These are phyloP conservation scores for Stentor roeselii DNA, from an alignment of 73 alveolate species.

Conservation along the genomic window DNA sequence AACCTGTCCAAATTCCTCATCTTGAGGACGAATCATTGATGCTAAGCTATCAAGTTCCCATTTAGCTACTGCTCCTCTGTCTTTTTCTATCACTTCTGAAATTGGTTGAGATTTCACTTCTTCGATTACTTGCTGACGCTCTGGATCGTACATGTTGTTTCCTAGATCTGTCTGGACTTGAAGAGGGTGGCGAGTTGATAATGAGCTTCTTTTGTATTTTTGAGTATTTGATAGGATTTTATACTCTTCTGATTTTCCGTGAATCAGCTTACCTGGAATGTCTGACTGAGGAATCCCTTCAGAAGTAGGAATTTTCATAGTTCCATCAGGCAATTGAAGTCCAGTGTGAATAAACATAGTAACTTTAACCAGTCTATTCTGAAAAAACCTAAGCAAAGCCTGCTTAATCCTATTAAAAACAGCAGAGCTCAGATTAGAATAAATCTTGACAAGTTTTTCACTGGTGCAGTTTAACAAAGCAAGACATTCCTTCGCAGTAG, in stretches of 20 bases:
- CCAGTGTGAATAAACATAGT: slow-evolving; percentile 77
- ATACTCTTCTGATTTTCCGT: neutral
- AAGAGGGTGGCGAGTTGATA: neutral
- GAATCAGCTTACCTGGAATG: slow-evolving; percentile 57
- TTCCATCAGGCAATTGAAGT: slow-evolving; percentile 67
- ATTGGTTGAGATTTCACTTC: neutral
- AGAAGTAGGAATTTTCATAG: slow-evolving; percentile 38
- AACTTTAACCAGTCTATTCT: slow-evolving; percentile 87
- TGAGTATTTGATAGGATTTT: neutral
- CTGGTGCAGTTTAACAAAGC: slow-evolving; percentile 52
- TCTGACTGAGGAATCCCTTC: slow-evolving; percentile 47
- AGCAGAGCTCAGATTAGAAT: slow-evolving; percentile 60
- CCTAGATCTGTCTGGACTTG: neutral
- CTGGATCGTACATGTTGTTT: neutral
- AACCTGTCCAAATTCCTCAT: neutral
- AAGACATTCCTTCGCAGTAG: slow-evolving; percentile 56
- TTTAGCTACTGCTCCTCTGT: slow-evolving; percentile 12
- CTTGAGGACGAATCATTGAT: neutral
- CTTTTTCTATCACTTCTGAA: neutral
- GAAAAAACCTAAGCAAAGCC: slow-evolving; percentile 69
- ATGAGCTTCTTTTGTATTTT: neutral
- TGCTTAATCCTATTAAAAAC: slow-evolving; percentile 70
- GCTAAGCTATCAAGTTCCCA: slow-evolving; percentile 25
- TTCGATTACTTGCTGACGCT: neutral
- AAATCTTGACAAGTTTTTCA: slow-evolving; percentile 45